These are phyloP conservation scores for Scheffersomyces lignosus DNA, from an alignment of 805 yeast species.

Conservation along the genomic window DNA sequence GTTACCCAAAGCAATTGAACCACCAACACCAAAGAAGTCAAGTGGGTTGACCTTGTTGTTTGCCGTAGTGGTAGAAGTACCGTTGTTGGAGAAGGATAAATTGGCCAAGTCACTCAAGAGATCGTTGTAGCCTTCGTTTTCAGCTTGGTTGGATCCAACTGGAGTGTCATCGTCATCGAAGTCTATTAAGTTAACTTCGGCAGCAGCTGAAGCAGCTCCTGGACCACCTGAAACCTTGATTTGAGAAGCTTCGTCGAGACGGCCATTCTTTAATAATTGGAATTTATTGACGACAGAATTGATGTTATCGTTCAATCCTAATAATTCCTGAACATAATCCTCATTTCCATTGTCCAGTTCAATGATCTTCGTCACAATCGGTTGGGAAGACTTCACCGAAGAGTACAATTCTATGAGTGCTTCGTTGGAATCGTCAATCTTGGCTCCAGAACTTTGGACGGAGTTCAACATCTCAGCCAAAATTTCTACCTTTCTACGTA, in stretches of 20 bases:
- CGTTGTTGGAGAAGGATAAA: constrained; percentile 50
- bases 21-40: constrained; percentile 52
- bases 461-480: constrained; percentile 80
- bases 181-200: constrained; percentile 41
- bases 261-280: constrained; percentile 64
- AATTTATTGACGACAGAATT: constrained; percentile 68
- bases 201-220: constrained; percentile 19
- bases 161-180: constrained; percentile 43
- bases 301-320: constrained; percentile 72
- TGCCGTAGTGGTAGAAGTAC: constrained; percentile 13
- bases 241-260: constrained; percentile 52
- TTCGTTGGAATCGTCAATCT: constrained; percentile 54
- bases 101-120: constrained; percentile 70
- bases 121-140: constrained; percentile 57
- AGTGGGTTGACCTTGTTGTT: constrained; percentile 26
- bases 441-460: constrained; percentile 41
- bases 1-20: constrained; percentile 43
- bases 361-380: constrained; percentile 80
- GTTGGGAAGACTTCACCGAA: constrained; percentile 79
- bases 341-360: constrained; percentile 77
- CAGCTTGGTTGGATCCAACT: constrained; percentile 27
- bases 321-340: constrained; percentile 53
- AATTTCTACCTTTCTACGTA: constrained; percentile 82
- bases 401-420: constrained; percentile 76
- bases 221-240: constrained; percentile 34